Percentiles rank a stretch among this genome's conserved stretches.
Conservation (phyloP, 2,329 filamentous ascomycete species). For the Aspergillus sp. region DNA sequence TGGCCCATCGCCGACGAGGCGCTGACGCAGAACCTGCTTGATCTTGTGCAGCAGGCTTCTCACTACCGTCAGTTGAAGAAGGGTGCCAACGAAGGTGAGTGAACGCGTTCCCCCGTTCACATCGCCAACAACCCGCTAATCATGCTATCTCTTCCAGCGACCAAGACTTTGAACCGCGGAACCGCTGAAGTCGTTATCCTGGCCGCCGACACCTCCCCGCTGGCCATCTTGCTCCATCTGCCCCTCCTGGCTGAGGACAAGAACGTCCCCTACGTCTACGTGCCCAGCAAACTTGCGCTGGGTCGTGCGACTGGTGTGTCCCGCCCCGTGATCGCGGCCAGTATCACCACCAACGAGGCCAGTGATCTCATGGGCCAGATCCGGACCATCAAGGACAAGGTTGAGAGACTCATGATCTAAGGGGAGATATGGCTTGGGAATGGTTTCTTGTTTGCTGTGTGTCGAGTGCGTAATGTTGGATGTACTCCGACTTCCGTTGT, state of each 20-base stretch:
- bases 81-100: conserved; percentile 65
- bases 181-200: conserved; percentile 83
- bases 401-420: conserved; percentile 92
- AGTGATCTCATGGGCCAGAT: conserved; percentile 84
- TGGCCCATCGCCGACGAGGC: conserved; percentile 66
- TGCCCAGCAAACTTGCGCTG: conserved; percentile 72
- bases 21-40: conserved; percentile 72
- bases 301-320: conserved; percentile 85
- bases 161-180: conserved; percentile 85
- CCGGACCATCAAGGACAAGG: conserved; percentile 82
- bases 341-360: conserved; percentile 87
- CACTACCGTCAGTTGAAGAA: conserved; percentile 69
- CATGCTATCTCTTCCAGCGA: conserved; percentile 38
- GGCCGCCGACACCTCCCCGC: conserved; percentile 76
- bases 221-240: conserved; percentile 82
- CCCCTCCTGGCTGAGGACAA: conserved; percentile 76
- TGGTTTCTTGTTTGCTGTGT: background rate
- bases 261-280: conserved; percentile 64
- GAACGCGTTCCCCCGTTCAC: background rate
- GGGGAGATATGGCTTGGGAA: conserved; percentile 1
- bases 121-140: conserved; percentile 2
- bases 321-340: conserved; percentile 75
- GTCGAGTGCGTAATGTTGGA: too few relatives aligned
- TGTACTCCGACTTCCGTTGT: too few relatives aligned
- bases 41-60: conserved; percentile 65